Percentiles rank a stretch among this genome's conserved stretches.
Evolutionary conservation across 345 rosid genomes (phyloP).

Genomic region (Excoecaria agallocha): DNA sequence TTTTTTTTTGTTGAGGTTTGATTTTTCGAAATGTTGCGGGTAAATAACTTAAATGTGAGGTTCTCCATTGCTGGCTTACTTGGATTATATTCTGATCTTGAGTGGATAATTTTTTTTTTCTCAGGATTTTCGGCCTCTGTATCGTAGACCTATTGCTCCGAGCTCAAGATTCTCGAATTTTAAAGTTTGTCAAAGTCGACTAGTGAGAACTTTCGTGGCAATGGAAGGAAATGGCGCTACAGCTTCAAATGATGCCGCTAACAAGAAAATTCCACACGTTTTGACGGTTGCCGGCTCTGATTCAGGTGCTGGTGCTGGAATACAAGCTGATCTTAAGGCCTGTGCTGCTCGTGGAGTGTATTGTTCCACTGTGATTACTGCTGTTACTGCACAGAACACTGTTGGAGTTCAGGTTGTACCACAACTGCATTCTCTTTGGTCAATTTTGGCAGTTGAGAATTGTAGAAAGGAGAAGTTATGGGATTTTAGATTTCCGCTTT

Average conservation of each 20-base stretch:
- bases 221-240: constrained; percentile 26
- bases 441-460: neutral
- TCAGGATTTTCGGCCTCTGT: neutral
- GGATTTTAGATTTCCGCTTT: neutral
- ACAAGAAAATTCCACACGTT: constrained; percentile 57
- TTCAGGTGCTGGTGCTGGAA: constrained; percentile 94
- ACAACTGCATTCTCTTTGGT: neutral
- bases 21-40: neutral
- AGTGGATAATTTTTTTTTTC: neutral
- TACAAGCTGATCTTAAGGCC: constrained; percentile 92
- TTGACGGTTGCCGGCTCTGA: constrained; percentile 88
- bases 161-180: constrained; percentile 6
- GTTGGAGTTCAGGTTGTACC: constrained; percentile 70
- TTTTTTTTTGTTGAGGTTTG: neutral
- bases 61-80: neutral
- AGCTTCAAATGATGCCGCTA: constrained; percentile 7
- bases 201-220: constrained; percentile 12
- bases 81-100: neutral
- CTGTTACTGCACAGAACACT: constrained; percentile 89
- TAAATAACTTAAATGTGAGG: neutral
- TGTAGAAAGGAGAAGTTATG: neutral
- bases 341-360: constrained; percentile 90
- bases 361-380: constrained; percentile 86
- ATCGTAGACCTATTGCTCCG: neutral
- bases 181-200: constrained; percentile 1